Conservation (phyloP, 176 grass and related monocot genomes). For the Canna indica region DNA sequence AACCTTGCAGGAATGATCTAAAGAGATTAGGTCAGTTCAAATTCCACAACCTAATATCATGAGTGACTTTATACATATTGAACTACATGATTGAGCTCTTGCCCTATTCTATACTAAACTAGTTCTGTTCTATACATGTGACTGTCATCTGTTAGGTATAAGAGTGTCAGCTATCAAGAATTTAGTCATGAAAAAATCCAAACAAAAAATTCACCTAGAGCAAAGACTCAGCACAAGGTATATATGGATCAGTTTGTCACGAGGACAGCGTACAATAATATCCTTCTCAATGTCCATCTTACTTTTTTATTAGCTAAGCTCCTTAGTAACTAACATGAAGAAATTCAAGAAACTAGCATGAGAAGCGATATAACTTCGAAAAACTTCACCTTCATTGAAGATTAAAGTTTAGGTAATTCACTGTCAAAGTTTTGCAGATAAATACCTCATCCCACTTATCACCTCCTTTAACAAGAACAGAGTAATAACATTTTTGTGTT, state of each 20-base stretch:
- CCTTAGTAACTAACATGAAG: not conserved
- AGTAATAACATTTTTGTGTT: conserved; percentile 76
- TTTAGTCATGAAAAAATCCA: too few relatives aligned
- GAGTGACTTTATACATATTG: too few relatives aligned
- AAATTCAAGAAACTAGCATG: not conserved
- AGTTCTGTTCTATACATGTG: too few relatives aligned
- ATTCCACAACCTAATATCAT: too few relatives aligned
- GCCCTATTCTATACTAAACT: too few relatives aligned
- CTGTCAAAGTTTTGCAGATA: not conserved
- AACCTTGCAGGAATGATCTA: too few relatives aligned
- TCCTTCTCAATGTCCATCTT: not conserved
- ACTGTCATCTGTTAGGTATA: too few relatives aligned
- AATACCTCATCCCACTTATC: conserved; percentile 83
- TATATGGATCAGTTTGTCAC: not conserved
- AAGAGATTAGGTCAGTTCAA: too few relatives aligned
- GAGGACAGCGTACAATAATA: not conserved
- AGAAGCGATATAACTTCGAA: not conserved
- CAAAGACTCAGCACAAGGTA: not conserved
- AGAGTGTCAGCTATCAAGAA: too few relatives aligned
- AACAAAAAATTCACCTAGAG: not conserved
- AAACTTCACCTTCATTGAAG: not conserved
- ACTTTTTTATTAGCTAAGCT: not conserved
- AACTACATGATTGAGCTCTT: too few relatives aligned
- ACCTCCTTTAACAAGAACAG: conserved; percentile 91
- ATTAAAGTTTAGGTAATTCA: not conserved